phyloP scores from a whole-genome alignment of 1,284 basidiomycete genomes.

The Cryptococcus sp. region DNA sequence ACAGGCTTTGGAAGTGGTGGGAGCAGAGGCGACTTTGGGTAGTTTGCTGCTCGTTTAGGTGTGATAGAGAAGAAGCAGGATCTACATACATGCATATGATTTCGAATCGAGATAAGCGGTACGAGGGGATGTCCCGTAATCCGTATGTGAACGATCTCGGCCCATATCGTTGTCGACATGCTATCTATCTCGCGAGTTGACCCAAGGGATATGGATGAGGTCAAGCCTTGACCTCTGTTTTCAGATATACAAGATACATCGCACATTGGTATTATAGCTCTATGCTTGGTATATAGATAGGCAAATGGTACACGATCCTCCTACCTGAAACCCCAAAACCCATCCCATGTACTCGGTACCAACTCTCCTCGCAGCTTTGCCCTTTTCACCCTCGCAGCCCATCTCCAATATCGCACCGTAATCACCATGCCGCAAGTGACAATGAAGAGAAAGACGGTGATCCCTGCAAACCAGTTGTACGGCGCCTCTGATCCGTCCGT shows the following conservation, averaged over 20 bases:
- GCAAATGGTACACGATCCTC: too few relatives aligned
- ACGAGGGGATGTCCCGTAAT: not conserved
- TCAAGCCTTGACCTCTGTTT: too few relatives aligned
- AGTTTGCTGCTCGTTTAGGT: slow-evolving; percentile 50
- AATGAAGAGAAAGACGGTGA: slow-evolving; percentile 34
- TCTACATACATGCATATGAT: not conserved
- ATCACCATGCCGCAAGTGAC: slow-evolving; percentile 34
- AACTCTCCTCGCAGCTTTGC: slow-evolving; percentile 21
- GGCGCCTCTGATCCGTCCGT: slow-evolving; percentile 30
- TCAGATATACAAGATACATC: too few relatives aligned
- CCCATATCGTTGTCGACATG: too few relatives aligned
- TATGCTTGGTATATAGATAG: too few relatives aligned
- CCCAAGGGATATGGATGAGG: too few relatives aligned
- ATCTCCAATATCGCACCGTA: slow-evolving; percentile 43
- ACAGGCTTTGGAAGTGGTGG: slow-evolving; percentile 86
- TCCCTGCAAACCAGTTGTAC: slow-evolving; percentile 35
- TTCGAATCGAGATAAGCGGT: not conserved
- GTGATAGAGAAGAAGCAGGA: not conserved
- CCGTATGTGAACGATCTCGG: too few relatives aligned
- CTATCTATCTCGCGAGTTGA: too few relatives aligned
- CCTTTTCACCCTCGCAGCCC: slow-evolving; percentile 33
- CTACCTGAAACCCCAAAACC: slow-evolving; percentile 44
- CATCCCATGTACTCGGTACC: slow-evolving; percentile 33
- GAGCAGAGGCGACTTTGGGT: slow-evolving; percentile 66
- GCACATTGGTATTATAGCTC: too few relatives aligned